Percentiles rank a stretch among this genome's conserved stretches.
These are phyloP conservation scores for Wickerhamiella hasegawae DNA, from an alignment of 805 yeast genomes.

Conservation along the genomic window DNA sequence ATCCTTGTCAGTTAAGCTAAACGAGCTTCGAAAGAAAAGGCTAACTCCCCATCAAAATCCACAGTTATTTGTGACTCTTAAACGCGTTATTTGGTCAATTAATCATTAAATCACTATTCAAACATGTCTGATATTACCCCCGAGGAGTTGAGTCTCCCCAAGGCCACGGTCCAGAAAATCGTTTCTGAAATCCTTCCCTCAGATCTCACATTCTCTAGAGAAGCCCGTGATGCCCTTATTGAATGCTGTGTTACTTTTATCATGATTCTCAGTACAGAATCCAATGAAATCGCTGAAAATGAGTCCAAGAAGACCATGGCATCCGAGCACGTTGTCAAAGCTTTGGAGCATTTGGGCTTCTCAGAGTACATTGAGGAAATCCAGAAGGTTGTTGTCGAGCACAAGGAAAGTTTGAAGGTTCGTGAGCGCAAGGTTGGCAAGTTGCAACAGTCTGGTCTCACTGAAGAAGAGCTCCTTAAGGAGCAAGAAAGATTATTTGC, in stretches of 20 bases:
- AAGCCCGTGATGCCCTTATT: conserved; percentile 85
- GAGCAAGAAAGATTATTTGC: conserved; percentile 88
- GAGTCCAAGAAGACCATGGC: conserved; percentile 95
- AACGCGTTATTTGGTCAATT: too few relatives aligned
- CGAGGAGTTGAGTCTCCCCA: conserved; percentile 24
- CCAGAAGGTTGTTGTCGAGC: conserved; percentile 65
- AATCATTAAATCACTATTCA: too few relatives aligned
- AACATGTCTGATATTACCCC: conserved; percentile 15
- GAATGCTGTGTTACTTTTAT: conserved; percentile 94
- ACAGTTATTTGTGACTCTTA: too few relatives aligned
- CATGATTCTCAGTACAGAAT: conserved; percentile 84
- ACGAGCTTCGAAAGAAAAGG: too few relatives aligned
- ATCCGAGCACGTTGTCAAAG: conserved; percentile 86
- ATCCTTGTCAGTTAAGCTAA: too few relatives aligned
- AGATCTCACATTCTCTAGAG: conserved; percentile 80
- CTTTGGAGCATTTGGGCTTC: conserved; percentile 76
- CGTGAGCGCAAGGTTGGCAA: conserved; percentile 85
- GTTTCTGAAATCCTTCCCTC: conserved; percentile 76
- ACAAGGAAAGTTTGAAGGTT: conserved; percentile 69
- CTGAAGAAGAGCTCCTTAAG: conserved; percentile 80
- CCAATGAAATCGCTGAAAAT: conserved; percentile 89
- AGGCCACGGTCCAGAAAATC: conserved; percentile 90
- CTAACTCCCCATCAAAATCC: too few relatives aligned
- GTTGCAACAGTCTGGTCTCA: conserved; percentile 78
- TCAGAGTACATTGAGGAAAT: conserved; percentile 69